These are phyloP conservation scores for Truncatella angustata DNA, from an alignment of 2,329 filamentous ascomycete genomes.

Conservation along the genomic window DNA sequence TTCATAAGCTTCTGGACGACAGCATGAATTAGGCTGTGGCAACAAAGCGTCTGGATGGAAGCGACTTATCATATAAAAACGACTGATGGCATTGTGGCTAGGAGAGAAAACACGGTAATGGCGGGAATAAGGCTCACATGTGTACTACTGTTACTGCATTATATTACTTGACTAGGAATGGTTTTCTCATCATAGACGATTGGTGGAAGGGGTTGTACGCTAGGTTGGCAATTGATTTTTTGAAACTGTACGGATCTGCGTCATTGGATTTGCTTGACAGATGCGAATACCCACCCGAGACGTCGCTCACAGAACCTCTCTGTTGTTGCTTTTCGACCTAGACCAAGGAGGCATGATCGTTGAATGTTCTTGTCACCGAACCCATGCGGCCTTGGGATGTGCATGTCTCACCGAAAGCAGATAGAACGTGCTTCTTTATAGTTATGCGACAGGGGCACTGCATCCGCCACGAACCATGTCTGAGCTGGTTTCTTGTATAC, in stretches of 20 bases:
- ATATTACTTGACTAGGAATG: conserved; percentile 24
- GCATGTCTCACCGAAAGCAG: too few relatives aligned
- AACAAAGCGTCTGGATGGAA: not conserved
- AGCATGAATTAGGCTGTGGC: not conserved
- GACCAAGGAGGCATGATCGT: too few relatives aligned
- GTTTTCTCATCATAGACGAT: conserved; percentile 29
- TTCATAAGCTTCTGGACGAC: not conserved
- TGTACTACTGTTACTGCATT: conserved; percentile 31
- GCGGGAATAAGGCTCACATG: conserved; percentile 23
- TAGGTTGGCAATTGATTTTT: conserved; percentile 31
- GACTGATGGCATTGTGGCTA: too few relatives aligned
- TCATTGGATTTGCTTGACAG: not conserved
- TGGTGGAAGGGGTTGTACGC: conserved; percentile 28
- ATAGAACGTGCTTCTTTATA: too few relatives aligned
- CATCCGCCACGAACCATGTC: too few relatives aligned
- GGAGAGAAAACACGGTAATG: conserved; percentile 21
- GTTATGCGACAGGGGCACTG: too few relatives aligned
- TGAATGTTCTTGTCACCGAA: too few relatives aligned
- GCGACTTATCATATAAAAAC: not conserved
- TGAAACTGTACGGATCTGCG: not conserved
- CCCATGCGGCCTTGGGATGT: too few relatives aligned
- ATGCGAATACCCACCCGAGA: not conserved
- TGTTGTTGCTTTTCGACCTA: too few relatives aligned
- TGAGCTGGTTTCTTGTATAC: too few relatives aligned
- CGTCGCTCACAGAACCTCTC: not conserved